Base-by-base conservation (phyloP, 108 stramenopile species). In the Cyclotella sp. region DNA sequence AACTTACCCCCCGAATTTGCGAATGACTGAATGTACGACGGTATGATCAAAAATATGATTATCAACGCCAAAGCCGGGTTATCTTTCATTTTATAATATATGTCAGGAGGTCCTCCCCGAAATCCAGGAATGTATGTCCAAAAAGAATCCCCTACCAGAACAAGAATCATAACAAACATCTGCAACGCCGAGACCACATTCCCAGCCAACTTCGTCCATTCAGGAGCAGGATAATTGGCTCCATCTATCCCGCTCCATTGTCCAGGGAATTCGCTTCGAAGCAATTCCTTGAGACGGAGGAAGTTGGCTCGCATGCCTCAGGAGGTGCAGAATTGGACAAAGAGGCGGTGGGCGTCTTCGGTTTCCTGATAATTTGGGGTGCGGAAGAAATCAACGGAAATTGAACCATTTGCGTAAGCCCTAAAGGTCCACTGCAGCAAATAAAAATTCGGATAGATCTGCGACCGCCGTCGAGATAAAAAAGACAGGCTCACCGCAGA, bases 261-360 rank as follows among this genome's bases (percentile, higher is more conserved):
- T 47, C 81, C 81, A 19, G 81, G 81, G 58, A 75, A 82, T 54
- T 82, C 81, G 47, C 21, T 82, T 9, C 41, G 52, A 34, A 82
- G 73, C 16, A 82, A 58, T 75, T 75, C 73, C 42, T 73, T 68
- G 7, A 82, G 70, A 51, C 70, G 73, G 81, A 82, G 73, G 70
- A 82, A 82, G 63, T 75, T 82, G 54, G 69, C 67, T 68, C 74
- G 75, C 81, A 82, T 82, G 54, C 81, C 81, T 82, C 81, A 82
- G 73, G 81, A 82, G 12, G 81, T 75, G 49, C 81, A 82, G 54
- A 82, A 82, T 75, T 82, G 81, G 29, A 82, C 69, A 42, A 82
- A 82, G 18, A 60, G 68, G 29, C 43, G 53, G 55, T 75, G 81
- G 30, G 68, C 67, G 54, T 73, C 44, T 26, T 68, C 58, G 34